Base-by-base conservation (phyloP, 305 asterid species). In the Fraxinus albicans region DNA sequence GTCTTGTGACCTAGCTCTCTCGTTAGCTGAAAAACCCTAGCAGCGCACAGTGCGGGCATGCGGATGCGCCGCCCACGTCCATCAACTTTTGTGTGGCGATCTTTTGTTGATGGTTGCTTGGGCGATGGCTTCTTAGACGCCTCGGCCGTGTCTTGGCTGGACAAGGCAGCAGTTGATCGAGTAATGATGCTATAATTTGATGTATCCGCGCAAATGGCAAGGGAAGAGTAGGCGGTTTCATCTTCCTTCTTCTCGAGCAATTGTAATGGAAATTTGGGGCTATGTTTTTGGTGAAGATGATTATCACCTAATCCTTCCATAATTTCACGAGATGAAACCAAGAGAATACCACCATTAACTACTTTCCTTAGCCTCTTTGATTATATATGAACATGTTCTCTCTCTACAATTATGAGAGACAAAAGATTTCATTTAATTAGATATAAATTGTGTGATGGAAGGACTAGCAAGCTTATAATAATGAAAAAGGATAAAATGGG, bases 21-120 rank as follows among this genome's bases (percentile, higher is more conserved):
- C 36, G 36, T 34, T 34, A 34, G 36, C 36, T 34, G 6, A 34
- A 34, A 34, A 34, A 34, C 36, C 36, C 36, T 34, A 34, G 36
- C 36, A 34, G 36, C 36, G 36, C 36, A 34, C 4, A 34, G 36
- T 4, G 36, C 6, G 36, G 87, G 97, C 97, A 92, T 92, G 81
- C 94, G 93, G 80, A 92, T 91, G 17, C 97, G 91, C 72, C 97
- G 82, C 0, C 94, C 97, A 0, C 97, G 93, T n/a, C 97, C 97
- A 55, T 91, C 97, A 3, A 91, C 97, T 74, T 92, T 92, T 0
- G 97, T 92, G 80, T 92, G 97, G 17, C 97, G 87, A 65, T 92
- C 97, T 79, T 92, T 92, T 1, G 94, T 90, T 0, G 97, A 87
- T 0, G 92, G 83, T 15, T 93, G 83, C 44, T 90, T 92, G 0